Base-by-base conservation (phyloP, 192 early-diverging fungal species). In the Coemansia sp. region DNA sequence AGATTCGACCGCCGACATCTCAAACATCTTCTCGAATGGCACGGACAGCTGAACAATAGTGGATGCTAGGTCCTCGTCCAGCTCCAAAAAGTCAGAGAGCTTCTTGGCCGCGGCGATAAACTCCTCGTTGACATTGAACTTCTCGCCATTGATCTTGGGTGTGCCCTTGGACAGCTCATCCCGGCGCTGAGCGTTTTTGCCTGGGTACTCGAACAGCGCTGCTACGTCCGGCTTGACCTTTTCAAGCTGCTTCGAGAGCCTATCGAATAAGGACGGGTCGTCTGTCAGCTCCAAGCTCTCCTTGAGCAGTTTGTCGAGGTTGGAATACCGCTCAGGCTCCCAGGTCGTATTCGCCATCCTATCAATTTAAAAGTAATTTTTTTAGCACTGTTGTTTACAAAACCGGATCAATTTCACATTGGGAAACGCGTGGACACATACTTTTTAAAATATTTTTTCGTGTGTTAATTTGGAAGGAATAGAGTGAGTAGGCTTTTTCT, bases 31-130 rank as follows among this genome's bases (percentile, higher is more conserved):
- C 36, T 79, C 69, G 20, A 84, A 74, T 6, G 84, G 66, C 10
- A 80, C 68, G 1, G 86, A 86, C 58, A 83, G 64, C 47, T 85
- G 80, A 56, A 92, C 72, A 33, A 95, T 74, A 7, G 85, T 75
- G 3, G 91, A 84, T 5, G 93, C 94, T 11, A 85, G 64, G 60
- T 87, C 82, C 68, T 95, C 94, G 76, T 91, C 87, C 43, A 95
- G 83, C 23, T 88, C 83, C 28, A 97, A 79, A 62, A 92, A 84
- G 70, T 95, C 92, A 2, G 92, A 91, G 33, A 97, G 66, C 67
- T 88, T 81, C 57, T 89, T 69, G 8, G 86, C 86, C 31, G 87
- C 82, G 16, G 77, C 61, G 61, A 82, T 83, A 67, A 94, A 94
- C 14, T 89, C 85, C n/a, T 77, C 79, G 71, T 88, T 93, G 65